A percentile compares a stretch with the other conserved stretches of the same genome.
Evolutionary conservation across 2,329 filamentous ascomycete genomes (phyloP).

Genomic region (Ramichloridium luteum): DNA sequence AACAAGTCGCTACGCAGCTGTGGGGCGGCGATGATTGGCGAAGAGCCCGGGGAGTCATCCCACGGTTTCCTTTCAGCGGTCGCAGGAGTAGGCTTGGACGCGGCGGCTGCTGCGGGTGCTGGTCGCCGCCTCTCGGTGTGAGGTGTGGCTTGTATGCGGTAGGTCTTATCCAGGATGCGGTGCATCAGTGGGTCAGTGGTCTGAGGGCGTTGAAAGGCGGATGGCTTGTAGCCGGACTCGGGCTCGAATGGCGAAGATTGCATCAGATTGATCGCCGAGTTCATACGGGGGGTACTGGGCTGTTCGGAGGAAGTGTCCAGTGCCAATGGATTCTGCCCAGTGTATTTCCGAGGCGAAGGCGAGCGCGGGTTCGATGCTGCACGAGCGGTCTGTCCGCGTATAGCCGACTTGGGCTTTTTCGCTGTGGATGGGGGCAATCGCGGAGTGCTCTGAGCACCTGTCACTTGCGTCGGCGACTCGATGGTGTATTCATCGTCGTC

Average conservation of each 20-base stretch:
- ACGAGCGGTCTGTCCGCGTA: slow-evolving; percentile 4
- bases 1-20: slow-evolving; percentile 79
- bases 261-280: slow-evolving; percentile 6
- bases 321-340: slow-evolving; percentile 28
- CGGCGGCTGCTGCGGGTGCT: slow-evolving; percentile 12
- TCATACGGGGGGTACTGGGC: slow-evolving; percentile 21
- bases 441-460: slow-evolving; percentile 49
- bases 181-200: slow-evolving; percentile 71
- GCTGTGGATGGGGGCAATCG: slow-evolving; percentile 29
- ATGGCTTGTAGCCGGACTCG: slow-evolving; percentile 31
- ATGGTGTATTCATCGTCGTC: slow-evolving; percentile 49
- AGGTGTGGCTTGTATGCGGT: slow-evolving; percentile 84
- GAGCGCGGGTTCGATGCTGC: slow-evolving; percentile 5
- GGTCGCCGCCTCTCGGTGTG: slow-evolving; percentile 34
- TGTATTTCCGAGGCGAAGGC: slow-evolving; percentile 3
- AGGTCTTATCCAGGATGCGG: slow-evolving; percentile 86
- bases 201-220: slow-evolving; percentile 17
- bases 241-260: slow-evolving; percentile 41
- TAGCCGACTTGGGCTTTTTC: slow-evolving; percentile 11
- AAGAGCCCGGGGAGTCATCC: slow-evolving; percentile 39
- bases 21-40: slow-evolving; percentile 63
- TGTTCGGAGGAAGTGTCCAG: slow-evolving; percentile 11
- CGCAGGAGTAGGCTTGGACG: slow-evolving; percentile 23
- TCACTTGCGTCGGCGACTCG: slow-evolving; percentile 42
- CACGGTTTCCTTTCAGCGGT: slow-evolving; percentile 19